Evolutionary conservation across 306 rosid genomes (phyloP).

Genomic region (Dalbergia cochinchinensis): DNA sequence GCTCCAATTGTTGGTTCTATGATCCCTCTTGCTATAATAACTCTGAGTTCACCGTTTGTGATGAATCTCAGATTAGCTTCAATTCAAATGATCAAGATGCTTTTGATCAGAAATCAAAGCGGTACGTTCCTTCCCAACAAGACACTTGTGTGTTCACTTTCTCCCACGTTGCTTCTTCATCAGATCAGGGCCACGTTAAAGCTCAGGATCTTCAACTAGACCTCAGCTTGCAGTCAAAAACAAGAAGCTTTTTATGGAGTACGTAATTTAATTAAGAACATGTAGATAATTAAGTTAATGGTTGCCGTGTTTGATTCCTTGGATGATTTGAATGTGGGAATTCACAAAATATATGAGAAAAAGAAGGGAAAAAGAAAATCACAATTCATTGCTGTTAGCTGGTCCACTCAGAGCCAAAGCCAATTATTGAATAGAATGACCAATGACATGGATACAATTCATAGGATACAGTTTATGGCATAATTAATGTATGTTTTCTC

Average conservation of each 20-base stretch:
- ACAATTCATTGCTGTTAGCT: constrained; percentile 38
- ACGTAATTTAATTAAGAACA: constrained; percentile 36
- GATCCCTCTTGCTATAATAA: constrained; percentile 62
- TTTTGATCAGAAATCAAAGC: constrained; percentile 46
- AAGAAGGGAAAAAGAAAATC: background rate
- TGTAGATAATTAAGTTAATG: background rate
- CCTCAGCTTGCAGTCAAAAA: constrained; percentile 58
- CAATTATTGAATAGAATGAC: constrained; percentile 29
- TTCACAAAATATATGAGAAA: constrained; percentile 29
- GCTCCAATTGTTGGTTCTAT: constrained; percentile 61
- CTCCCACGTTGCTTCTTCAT: constrained; percentile 57
- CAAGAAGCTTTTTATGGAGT: constrained; percentile 56
- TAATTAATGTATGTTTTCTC: too few species aligned
- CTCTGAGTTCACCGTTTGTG: constrained; percentile 49
- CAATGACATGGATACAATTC: constrained; percentile 30
- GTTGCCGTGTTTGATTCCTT: constrained; percentile 11
- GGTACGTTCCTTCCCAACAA: constrained; percentile 49
- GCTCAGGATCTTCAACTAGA: constrained; percentile 82
- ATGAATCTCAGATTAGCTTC: constrained; percentile 79
- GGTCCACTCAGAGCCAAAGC: constrained; percentile 24
- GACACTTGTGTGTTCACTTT: constrained; percentile 60
- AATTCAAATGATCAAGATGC: constrained; percentile 55
- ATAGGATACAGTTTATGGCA: constrained; percentile 23
- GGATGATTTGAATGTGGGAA: constrained; percentile 33
- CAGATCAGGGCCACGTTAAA: constrained; percentile 61